Base-by-base conservation (phyloP, 75 land plant genomes). In the Adiantum capillusveneris region DNA sequence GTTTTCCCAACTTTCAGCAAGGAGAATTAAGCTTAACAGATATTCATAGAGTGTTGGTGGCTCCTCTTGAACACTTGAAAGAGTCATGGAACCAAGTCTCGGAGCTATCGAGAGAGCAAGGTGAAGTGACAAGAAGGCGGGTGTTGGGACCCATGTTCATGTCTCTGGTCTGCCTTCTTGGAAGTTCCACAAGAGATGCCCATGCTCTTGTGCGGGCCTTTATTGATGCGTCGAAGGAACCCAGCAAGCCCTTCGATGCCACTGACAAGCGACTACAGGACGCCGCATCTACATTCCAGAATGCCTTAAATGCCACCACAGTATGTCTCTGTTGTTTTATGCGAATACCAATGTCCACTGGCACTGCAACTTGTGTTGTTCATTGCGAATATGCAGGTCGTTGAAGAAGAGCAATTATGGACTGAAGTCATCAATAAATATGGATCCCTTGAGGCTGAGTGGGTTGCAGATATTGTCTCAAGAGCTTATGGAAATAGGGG, bases 401-500 rank as follows among this genome's bases (percentile, higher is more conserved):
- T 68, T 26, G 70, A 73, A 56, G 76, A 73, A 36, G 76, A 73
- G 51, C 60, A 51, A 25, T 22, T 73, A 31, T 73, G 76, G 76
- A 73, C 70, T 13, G 63, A 67, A 45, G 70, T 73, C 45, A 67
- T 73, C 25, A 59, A 73, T 24, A 62, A 29, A 36, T 73, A 59
- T 56, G 65, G 50, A 30, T 37, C 27, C 20, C 41, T 73, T 26
- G 59, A 73, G 30, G 76, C 76, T n/a, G 76, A 73, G 20, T 73
- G 76, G 76, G 76, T 73, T 29, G 29, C 70, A 20, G 76, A 73
- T 62, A 73, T 73, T 36, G 60, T 73, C 17, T 60, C 76, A 7
- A 52, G 76, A 19, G 76, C 76, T 7, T 73, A 62, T 44, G 76
- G 76, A 13, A 73, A 73, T 20, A 45, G 76, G 14, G 76, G 76